These are phyloP conservation scores for Protea cynaroides DNA, from an alignment of 164 flowering plant genomes.

Conservation along the genomic window DNA sequence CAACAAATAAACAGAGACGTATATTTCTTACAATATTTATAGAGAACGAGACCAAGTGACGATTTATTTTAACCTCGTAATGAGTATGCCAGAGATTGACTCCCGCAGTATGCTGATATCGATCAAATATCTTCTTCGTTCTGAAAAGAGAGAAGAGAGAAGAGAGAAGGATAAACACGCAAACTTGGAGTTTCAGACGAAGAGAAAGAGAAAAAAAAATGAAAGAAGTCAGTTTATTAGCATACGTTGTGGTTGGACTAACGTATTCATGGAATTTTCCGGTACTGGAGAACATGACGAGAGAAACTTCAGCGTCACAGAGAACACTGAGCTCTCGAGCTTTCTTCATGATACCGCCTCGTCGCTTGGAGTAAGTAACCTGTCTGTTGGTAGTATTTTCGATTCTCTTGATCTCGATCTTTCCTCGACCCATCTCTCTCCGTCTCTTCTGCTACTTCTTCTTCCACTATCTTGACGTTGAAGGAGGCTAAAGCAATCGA, in stretches of 20 bases:
- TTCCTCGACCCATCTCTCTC: constrained; percentile 57
- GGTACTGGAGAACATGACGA: constrained; percentile 50
- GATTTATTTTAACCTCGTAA: constrained; percentile 40
- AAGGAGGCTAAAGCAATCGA: background rate
- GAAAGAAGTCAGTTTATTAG: background rate
- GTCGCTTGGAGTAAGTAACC: constrained; percentile 65
- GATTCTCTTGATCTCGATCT: constrained; percentile 63
- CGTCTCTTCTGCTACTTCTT: background rate
- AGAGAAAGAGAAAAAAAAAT: background rate
- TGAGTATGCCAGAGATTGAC: constrained; percentile 58
- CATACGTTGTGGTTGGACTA: constrained; percentile 48
- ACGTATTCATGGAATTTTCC: constrained; percentile 40
- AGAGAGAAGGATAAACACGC: too few species aligned
- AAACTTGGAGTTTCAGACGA: too few species aligned
- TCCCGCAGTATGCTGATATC: constrained; percentile 41
- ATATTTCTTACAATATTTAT: background rate
- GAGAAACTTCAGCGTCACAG: constrained; percentile 65
- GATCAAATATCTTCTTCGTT: constrained; percentile 50
- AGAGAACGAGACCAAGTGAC: background rate
- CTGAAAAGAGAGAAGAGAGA: constrained; percentile 19
- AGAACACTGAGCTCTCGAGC: constrained; percentile 64
- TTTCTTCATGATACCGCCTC: constrained; percentile 67
- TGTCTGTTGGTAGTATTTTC: constrained; percentile 67
- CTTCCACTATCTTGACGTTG: background rate
- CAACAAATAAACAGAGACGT: background rate